Evolutionary conservation across 352 stramenopile species (phyloP).

Genomic region (Pilasporangium apinafurcum): DNA sequence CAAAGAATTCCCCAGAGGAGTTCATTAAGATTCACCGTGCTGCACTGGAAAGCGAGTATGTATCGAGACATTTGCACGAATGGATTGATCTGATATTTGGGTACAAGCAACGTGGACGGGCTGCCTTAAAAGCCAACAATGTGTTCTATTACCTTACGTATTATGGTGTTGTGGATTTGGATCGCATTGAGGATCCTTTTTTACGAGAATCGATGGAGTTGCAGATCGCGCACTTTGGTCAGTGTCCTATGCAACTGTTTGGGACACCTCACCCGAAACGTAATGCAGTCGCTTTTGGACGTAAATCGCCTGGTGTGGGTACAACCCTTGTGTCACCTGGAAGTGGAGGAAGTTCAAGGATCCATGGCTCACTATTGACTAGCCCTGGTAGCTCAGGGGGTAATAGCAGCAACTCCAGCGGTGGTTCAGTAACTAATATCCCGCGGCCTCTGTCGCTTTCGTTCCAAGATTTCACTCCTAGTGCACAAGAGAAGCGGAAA

Average conservation of each 20-base stretch:
- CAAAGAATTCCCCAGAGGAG: conserved; percentile 89
- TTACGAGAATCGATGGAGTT: conserved; percentile 92
- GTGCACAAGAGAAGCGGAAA: conserved; percentile 46
- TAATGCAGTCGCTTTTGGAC: conserved; percentile 17
- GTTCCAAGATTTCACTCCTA: conserved; percentile 49
- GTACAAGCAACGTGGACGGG: conserved; percentile 95
- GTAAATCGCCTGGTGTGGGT: conserved; percentile 7
- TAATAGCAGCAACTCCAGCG: background rate
- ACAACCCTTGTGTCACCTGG: no score
- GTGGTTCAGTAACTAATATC: conserved; percentile 14
- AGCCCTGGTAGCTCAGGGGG: conserved; percentile 6
- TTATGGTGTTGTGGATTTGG: conserved; percentile 94
- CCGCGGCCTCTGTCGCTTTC: conserved; percentile 49
- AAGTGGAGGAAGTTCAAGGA: background rate
- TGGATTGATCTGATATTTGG: conserved; percentile 99
- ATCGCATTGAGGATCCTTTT: conserved; percentile 93
- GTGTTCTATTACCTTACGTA: conserved; percentile 95
- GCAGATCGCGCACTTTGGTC: conserved; percentile 99
- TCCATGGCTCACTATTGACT: background rate
- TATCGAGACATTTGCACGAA: conserved; percentile 95
- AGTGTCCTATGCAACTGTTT: conserved; percentile 96
- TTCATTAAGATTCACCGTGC: conserved; percentile 96
- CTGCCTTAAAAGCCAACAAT: conserved; percentile 93
- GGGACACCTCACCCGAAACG: conserved; percentile 63
- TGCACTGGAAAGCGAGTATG: conserved; percentile 97